These are phyloP conservation scores for Kingdonia uniflora DNA, from an alignment of 164 flowering plant genomes.

Conservation along the genomic window DNA sequence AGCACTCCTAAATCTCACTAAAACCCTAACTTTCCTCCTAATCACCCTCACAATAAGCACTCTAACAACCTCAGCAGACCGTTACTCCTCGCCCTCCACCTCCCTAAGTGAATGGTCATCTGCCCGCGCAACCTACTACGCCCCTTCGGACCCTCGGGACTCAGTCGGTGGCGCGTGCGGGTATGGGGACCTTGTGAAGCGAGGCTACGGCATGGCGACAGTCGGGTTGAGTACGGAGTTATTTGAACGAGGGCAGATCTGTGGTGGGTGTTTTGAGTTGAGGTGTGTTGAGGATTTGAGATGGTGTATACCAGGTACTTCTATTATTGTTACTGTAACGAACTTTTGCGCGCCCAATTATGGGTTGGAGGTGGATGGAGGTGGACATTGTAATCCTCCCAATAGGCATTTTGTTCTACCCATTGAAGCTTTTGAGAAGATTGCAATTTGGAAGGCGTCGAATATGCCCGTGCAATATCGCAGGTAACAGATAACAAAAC, in stretches of 20 bases:
- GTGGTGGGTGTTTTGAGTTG: conserved; percentile 86
- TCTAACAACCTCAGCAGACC: neutral
- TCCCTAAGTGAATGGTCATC: conserved; percentile 46
- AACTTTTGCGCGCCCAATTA: conserved; percentile 88
- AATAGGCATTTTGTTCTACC: conserved; percentile 80
- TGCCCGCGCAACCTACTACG: conserved; percentile 85
- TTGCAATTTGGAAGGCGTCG: conserved; percentile 92
- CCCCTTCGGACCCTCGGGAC: conserved; percentile 65
- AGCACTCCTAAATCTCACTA: neutral
- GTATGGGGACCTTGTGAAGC: conserved; percentile 56
- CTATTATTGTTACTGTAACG: conserved; percentile 87
- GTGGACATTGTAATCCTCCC: conserved; percentile 83
- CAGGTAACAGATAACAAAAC: conserved; percentile 28
- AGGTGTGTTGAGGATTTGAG: conserved; percentile 76
- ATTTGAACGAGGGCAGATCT: conserved; percentile 72
- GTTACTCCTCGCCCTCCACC: conserved; percentile 14
- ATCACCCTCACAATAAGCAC: neutral
- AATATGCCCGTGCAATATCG: conserved; percentile 91
- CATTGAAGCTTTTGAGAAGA: conserved; percentile 89
- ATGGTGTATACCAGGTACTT: conserved; percentile 87
- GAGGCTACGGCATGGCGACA: conserved; percentile 79
- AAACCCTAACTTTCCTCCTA: neutral
- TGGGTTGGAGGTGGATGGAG: conserved; percentile 51
- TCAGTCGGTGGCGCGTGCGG: conserved; percentile 88
- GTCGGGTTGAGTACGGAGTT: conserved; percentile 59